Conservation (phyloP, 177 flowering plant species). For the Telopea speciosissima region DNA sequence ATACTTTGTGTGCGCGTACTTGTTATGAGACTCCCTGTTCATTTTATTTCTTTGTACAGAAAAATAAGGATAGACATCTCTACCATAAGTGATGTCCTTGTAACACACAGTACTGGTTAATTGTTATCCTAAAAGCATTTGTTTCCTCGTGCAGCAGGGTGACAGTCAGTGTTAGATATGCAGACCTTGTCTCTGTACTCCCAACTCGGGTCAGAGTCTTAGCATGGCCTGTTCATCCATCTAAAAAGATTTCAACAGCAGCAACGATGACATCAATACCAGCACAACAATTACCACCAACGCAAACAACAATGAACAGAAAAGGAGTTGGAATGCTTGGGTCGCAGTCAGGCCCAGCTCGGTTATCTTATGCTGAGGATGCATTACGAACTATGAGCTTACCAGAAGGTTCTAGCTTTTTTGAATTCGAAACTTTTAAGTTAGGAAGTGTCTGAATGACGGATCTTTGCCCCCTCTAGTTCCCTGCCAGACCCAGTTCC, state of each 20-base stretch:
- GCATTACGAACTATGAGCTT: constrained; percentile 68
- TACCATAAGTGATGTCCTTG: background rate
- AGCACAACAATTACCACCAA: no score
- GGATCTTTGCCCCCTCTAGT: no score
- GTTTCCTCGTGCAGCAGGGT: constrained; percentile 56
- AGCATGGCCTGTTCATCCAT: constrained; percentile 63
- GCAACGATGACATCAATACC: constrained; percentile 1
- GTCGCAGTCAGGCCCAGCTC: constrained; percentile 48
- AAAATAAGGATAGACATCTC: background rate
- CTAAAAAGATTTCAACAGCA: constrained; percentile 22
- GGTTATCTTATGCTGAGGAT: constrained; percentile 78
- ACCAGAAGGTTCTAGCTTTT: constrained; percentile 61
- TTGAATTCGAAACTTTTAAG: background rate
- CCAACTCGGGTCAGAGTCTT: constrained; percentile 66
- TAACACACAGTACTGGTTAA: no score
- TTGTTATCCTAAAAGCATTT: background rate
- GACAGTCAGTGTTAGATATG: constrained; percentile 70
- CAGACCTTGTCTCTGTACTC: constrained; percentile 54
- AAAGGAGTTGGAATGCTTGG: constrained; percentile 32
- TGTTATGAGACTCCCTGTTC: background rate
- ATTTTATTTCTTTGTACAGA: background rate
- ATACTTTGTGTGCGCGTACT: background rate
- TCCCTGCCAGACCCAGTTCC: no score
- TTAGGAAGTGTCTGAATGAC: no score
- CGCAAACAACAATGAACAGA: constrained; percentile 11